Percentiles rank a stretch among this genome's conserved stretches.
Conservation (phyloP, 148 eudicot genomes). For the Fallopia convolvulus region DNA sequence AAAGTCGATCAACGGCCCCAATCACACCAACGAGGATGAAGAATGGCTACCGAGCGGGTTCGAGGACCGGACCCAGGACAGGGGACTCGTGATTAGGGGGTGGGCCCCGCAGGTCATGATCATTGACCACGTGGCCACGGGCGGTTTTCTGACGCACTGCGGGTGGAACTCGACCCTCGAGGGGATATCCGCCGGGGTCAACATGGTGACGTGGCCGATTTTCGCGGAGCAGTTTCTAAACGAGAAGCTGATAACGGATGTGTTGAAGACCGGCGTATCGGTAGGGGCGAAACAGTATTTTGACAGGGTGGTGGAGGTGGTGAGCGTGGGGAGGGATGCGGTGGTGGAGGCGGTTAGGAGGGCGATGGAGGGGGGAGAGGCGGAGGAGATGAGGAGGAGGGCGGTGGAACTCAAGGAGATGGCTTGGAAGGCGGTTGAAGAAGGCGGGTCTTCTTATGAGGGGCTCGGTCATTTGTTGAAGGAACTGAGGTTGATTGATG, state of each 20-base stretch:
- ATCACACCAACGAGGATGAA: not conserved
- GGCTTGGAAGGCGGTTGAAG: conserved; percentile 22
- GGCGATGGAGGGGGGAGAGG: conserved; percentile 26
- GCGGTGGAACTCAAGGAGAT: conserved; percentile 22
- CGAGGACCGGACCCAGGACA: conserved; percentile 15
- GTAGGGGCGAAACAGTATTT: conserved; percentile 19
- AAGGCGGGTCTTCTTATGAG: conserved; percentile 25
- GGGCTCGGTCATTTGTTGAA: conserved; percentile 12
- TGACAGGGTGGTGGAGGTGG: conserved; percentile 10
- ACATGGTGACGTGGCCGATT: conserved; percentile 27
- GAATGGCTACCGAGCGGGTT: conserved; percentile 15
- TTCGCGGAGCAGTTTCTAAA: conserved; percentile 31
- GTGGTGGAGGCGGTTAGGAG: conserved; percentile 16
- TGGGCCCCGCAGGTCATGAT: conserved; percentile 34
- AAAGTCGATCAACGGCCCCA: no score
- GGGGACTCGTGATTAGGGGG: conserved; percentile 22
- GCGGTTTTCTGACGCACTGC: conserved; percentile 30
- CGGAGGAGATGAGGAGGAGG: conserved; percentile 18
- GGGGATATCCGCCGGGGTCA: conserved; percentile 26
- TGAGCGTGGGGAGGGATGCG: conserved; percentile 14
- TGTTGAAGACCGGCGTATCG: conserved; percentile 20
- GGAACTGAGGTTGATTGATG: not conserved
- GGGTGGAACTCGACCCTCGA: conserved; percentile 31
- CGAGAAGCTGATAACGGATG: conserved; percentile 23
- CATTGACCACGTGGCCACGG: conserved; percentile 19